These are phyloP conservation scores for Cochlearia excelsa DNA, from an alignment of 345 rosid genomes.

Conservation along the genomic window DNA sequence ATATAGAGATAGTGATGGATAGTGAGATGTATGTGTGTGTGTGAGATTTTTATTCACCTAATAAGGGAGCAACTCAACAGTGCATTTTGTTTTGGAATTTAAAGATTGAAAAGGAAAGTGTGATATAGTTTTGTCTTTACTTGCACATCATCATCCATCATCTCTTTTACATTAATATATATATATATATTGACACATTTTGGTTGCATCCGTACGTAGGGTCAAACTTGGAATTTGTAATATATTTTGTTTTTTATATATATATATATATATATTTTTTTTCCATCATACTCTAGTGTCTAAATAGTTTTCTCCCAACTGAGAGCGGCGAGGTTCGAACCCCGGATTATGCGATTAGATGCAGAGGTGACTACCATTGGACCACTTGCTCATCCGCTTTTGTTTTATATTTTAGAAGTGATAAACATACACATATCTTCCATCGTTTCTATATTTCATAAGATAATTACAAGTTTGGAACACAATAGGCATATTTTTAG, in stretches of 20 bases:
- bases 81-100: constrained; percentile 37
- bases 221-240: constrained; percentile 3
- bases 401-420: no score
- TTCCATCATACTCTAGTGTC: no score
- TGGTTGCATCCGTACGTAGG: constrained; percentile 17
- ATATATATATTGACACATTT: constrained; percentile 8
- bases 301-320: background rate
- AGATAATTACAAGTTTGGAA: background rate
- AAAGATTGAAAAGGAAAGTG: constrained; percentile 37
- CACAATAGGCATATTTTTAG: background rate
- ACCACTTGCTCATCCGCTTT: no score
- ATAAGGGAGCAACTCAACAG: constrained; percentile 55
- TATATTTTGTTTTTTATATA: background rate
- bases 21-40: constrained; percentile 21
- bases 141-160: constrained; percentile 31
- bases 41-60: constrained; percentile 32
- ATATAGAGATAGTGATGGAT: constrained; percentile 24
- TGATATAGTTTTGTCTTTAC: constrained; percentile 35
- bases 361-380: no score
- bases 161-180: constrained; percentile 22
- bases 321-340: background rate
- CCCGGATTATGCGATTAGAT: no score
- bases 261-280: no score
- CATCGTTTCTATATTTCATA: background rate
- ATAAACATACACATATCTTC: no score